Evolutionary conservation across 106 monocot genomes (phyloP).

Genomic region (Iris macrosiphon): DNA sequence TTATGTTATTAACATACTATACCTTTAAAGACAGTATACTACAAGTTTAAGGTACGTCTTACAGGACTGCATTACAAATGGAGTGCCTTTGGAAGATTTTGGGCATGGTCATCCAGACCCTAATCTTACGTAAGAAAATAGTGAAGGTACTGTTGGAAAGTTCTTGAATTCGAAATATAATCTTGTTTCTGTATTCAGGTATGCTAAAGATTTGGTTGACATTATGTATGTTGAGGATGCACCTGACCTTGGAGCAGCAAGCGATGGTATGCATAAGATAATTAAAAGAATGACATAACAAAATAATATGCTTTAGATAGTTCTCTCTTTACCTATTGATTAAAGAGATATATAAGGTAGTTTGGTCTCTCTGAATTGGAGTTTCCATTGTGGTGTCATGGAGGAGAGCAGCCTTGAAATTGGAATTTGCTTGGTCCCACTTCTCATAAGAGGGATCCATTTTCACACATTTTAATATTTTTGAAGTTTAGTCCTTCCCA

Average conservation of each 20-base stretch:
- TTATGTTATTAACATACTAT: neutral
- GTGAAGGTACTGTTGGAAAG: neutral
- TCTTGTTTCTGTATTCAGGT: constrained; percentile 37
- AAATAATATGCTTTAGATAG: neutral
- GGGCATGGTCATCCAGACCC: constrained; percentile 98
- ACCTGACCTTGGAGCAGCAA: constrained; percentile 96
- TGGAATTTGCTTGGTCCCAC: too few relatives aligned
- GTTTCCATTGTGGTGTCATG: too few relatives aligned
- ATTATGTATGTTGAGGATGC: constrained; percentile 83
- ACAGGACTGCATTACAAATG: constrained; percentile 84
- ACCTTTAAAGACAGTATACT: neutral
- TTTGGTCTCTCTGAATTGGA: too few relatives aligned
- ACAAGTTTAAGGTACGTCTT: neutral
- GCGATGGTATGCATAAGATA: constrained; percentile 66
- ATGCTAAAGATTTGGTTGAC: constrained; percentile 92
- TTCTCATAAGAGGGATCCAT: too few relatives aligned
- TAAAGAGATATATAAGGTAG: too few relatives aligned
- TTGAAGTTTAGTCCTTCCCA: too few relatives aligned
- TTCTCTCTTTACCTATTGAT: too few relatives aligned
- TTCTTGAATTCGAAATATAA: neutral
- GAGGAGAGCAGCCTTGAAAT: too few relatives aligned
- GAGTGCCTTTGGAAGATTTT: constrained; percentile 95
- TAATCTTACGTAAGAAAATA: constrained; percentile 77
- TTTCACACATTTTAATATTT: too few relatives aligned
- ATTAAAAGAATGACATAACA: constrained; percentile 1